Percentiles rank a stretch among this genome's conserved stretches.
phyloP scores from a whole-genome alignment of 495 filamentous ascomycete species.

The Sordaria brevicollis region DNA sequence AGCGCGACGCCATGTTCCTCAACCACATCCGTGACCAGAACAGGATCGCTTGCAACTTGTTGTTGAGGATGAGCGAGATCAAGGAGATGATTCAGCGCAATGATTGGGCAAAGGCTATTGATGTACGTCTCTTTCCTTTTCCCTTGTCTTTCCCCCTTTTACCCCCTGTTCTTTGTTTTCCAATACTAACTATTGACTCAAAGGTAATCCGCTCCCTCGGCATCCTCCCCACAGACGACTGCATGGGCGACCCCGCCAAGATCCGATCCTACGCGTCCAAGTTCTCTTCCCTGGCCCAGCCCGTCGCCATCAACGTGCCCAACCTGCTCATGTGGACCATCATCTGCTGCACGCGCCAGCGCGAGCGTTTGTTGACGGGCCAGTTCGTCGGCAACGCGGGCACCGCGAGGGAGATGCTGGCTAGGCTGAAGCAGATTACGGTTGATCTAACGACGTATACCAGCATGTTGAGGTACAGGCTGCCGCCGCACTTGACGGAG shows the following conservation, averaged over 20 bases:
- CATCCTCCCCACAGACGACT: conserved; percentile 61
- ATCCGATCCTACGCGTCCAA: conserved; percentile 67
- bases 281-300: conserved; percentile 62
- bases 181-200: conserved; percentile 7
- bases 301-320: conserved; percentile 76
- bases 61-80: conserved; percentile 69
- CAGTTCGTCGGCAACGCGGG: conserved; percentile 66
- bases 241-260: conserved; percentile 54
- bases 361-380: conserved; percentile 51
- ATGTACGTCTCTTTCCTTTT: conserved; percentile 49
- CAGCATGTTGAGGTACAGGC: conserved; percentile 81
- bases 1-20: conserved; percentile 61
- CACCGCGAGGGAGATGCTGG: conserved; percentile 51
- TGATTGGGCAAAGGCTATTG: conserved; percentile 67
- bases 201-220: conserved; percentile 64
- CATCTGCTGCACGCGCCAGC: conserved; percentile 64
- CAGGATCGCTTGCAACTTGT: conserved; percentile 56
- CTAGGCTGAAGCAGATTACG: conserved; percentile 61
- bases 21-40: conserved; percentile 55
- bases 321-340: conserved; percentile 91
- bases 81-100: conserved; percentile 58
- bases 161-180: background rate
- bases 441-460: conserved; percentile 91
- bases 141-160: conserved; percentile 32
- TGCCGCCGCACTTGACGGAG: conserved; percentile 65